Percentiles rank a stretch among this genome's conserved stretches.
Conservation (phyloP, 2,329 filamentous ascomycete genomes). For the Fusarium sp. region DNA sequence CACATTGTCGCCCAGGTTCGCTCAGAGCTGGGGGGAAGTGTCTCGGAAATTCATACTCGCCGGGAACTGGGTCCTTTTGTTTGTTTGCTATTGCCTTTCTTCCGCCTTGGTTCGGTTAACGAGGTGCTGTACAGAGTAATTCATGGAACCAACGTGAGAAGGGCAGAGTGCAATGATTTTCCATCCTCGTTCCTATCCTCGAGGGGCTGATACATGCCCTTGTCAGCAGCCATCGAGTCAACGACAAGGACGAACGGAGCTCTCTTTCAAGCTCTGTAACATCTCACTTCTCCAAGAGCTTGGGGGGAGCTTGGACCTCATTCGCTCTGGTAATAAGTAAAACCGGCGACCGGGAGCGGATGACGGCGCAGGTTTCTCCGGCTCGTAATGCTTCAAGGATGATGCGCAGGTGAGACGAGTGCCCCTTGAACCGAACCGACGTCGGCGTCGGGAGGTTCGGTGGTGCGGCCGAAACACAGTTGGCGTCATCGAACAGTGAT, state of each 20-base stretch:
- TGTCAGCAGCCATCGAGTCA: conserved; percentile 8
- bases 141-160: not conserved
- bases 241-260: conserved; percentile 29
- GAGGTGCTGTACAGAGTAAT: not conserved
- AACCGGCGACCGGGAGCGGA: not conserved
- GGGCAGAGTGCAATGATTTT: not conserved
- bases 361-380: conserved; percentile 30
- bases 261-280: conserved; percentile 17
- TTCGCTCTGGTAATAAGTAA: not conserved
- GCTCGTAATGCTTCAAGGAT: conserved; percentile 7
- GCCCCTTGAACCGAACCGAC: conserved; percentile 7
- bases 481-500: conserved; percentile 34
- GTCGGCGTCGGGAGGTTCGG: conserved; percentile 14
- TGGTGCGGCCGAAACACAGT: not conserved
- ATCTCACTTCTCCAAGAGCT: conserved; percentile 23
- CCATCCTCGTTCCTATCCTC: not conserved
- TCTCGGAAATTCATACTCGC: conserved; percentile 9
- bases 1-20: not conserved
- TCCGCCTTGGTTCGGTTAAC: not conserved
- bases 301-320: conserved; percentile 16
- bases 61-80: conserved; percentile 4
- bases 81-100: not conserved
- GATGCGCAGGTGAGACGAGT: conserved; percentile 1
- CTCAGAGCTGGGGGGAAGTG: not conserved
- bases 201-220: not conserved